Conservation (phyloP, 306 rosid genomes). For the Quercus wislizeni region DNA sequence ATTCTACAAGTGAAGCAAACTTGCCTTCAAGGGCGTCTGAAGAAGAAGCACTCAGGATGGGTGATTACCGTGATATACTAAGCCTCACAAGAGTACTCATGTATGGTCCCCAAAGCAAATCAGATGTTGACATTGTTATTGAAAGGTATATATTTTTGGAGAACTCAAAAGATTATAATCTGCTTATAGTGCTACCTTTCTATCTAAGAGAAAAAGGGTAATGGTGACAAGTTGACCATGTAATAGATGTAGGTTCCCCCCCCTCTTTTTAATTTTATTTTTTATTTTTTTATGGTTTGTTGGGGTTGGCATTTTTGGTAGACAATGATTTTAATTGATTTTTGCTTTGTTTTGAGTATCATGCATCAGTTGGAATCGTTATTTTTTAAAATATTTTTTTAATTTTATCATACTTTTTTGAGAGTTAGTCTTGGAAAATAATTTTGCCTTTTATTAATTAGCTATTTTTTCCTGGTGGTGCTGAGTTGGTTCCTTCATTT, state of each 20-base stretch:
- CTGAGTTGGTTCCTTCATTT: constrained; percentile 33
- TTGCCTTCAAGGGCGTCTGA: constrained; percentile 46
- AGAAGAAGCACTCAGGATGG: constrained; percentile 72
- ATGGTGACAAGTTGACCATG: not conserved
- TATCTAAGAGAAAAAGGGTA: not conserved
- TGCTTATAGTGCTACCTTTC: not conserved
- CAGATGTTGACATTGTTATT: constrained; percentile 70
- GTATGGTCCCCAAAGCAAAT: constrained; percentile 89
- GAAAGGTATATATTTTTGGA: constrained; percentile 55
- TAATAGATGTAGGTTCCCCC: not conserved
- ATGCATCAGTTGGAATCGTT: not conserved
- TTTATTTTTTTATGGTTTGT: not conserved
- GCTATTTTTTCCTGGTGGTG: not conserved
- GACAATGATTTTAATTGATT: not conserved
- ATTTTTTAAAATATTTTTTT: not conserved
- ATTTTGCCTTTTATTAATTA: not conserved
- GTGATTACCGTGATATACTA: constrained; percentile 89
- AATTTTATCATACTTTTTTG: not conserved
- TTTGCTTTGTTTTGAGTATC: not conserved
- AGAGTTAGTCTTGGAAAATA: not conserved
- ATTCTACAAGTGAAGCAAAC: constrained; percentile 31
- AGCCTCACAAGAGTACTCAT: constrained; percentile 86
- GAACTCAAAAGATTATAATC: not conserved
- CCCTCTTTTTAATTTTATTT: too few species aligned
- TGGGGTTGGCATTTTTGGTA: not conserved